Percentiles rank a stretch among this genome's conserved stretches.
Conservation (phyloP, 495 filamentous ascomycete species). For the Aspergillus hancockii region DNA sequence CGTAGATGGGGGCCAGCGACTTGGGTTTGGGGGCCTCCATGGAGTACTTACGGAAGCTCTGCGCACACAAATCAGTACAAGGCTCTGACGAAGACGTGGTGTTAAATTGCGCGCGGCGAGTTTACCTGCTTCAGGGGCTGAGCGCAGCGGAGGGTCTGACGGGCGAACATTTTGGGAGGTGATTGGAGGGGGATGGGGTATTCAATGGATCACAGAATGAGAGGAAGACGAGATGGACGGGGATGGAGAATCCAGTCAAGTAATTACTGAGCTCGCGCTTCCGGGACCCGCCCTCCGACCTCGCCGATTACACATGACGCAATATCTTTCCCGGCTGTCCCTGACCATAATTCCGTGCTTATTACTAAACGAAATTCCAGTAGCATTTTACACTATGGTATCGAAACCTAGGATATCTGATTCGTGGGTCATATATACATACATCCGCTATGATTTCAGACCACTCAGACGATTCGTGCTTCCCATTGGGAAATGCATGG, state of each 20-base stretch:
- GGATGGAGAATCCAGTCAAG: constrained; percentile 27
- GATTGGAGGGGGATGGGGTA: constrained; percentile 14
- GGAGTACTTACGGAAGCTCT: constrained; percentile 57
- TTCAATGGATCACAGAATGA: constrained; percentile 17
- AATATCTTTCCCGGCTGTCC: constrained; percentile 14
- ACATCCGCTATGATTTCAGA: too few species aligned
- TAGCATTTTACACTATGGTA: neutral
- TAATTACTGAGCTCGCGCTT: constrained; percentile 8
- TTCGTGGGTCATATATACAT: too few species aligned
- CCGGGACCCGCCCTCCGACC: constrained; percentile 12
- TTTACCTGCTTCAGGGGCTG: constrained; percentile 51
- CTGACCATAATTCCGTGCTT: constrained; percentile 11
- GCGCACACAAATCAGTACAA: constrained; percentile 8
- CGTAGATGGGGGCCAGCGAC: constrained; percentile 42
- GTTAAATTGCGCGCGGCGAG: neutral
- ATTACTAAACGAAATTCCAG: constrained; percentile 15
- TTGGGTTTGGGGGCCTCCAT: constrained; percentile 45
- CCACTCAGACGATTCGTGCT: too few species aligned
- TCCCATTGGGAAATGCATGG: neutral
- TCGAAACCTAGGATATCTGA: too few species aligned
- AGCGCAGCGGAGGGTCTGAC: constrained; percentile 49
- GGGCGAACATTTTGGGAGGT: constrained; percentile 47
- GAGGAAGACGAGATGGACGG: constrained; percentile 16
- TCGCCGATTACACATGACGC: constrained; percentile 25
- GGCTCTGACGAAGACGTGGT: neutral